These are phyloP conservation scores for Vitis rupestris DNA, from an alignment of 164 flowering plant genomes.

Conservation along the genomic window DNA sequence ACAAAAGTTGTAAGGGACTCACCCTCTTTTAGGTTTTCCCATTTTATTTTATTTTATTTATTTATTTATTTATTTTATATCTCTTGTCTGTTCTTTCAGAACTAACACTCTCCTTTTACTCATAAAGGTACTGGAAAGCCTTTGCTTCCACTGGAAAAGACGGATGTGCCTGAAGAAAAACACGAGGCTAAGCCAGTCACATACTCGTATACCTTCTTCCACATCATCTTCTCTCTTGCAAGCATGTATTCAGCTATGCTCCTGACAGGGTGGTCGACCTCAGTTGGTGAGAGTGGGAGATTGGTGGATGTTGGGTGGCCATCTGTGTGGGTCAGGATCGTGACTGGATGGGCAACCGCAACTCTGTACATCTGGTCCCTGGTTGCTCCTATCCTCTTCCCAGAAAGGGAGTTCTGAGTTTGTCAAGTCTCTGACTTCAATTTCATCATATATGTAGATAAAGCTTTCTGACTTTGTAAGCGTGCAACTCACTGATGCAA, in stretches of 20 bases:
- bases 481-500: no score
- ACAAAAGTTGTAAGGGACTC: no score
- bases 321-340: slow-evolving; percentile 90
- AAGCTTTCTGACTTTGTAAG: no score
- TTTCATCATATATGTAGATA: no score
- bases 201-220: slow-evolving; percentile 94
- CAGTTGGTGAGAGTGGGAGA: slow-evolving; percentile 95
- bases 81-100: no score
- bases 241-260: slow-evolving; percentile 99
- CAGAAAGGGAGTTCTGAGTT: slow-evolving; percentile 84
- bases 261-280: slow-evolving; percentile 96
- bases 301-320: slow-evolving; percentile 99
- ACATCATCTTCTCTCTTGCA: slow-evolving; percentile 94
- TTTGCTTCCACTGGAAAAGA: slow-evolving; percentile 76
- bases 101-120: no score
- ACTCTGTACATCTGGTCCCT: slow-evolving; percentile 85
- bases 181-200: slow-evolving; percentile 66
- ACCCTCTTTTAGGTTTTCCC: no score
- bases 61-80: no score
- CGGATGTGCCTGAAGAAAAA: slow-evolving; percentile 58
- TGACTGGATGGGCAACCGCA: slow-evolving; percentile 95
- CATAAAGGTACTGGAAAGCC: slow-evolving; percentile 68
- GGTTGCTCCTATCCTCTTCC: slow-evolving; percentile 83
- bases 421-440: not conserved
- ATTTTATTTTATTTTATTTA: no score